These are phyloP conservation scores for Meyerozyma athensensis DNA, from an alignment of 1,139 yeast species.

Conservation along the genomic window DNA sequence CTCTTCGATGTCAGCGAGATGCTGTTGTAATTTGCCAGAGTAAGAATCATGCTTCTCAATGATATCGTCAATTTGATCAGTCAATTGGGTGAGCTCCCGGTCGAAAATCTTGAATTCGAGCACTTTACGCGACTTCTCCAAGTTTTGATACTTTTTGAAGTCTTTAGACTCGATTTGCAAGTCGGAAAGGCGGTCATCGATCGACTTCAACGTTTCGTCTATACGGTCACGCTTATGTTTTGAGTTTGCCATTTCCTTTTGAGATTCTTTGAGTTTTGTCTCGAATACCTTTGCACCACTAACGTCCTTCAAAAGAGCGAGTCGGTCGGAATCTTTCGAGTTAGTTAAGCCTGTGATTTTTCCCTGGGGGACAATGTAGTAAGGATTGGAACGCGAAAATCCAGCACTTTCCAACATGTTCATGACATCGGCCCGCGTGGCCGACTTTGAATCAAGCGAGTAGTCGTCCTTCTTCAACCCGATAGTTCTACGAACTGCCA, in stretches of 20 bases:
- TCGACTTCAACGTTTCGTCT: slow-evolving; percentile 65
- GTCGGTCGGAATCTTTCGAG: slow-evolving; percentile 79
- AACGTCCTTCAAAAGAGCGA: slow-evolving; percentile 78
- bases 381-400: slow-evolving; percentile 84
- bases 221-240: slow-evolving; percentile 67
- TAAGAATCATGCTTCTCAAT: slow-evolving; percentile 57
- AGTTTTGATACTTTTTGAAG: slow-evolving; percentile 59
- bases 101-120: slow-evolving; percentile 75
- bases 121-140: slow-evolving; percentile 66
- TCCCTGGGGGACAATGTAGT: slow-evolving; percentile 97
- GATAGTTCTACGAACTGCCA: slow-evolving; percentile 78
- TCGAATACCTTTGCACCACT: slow-evolving; percentile 96
- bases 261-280: slow-evolving; percentile 69
- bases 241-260: slow-evolving; percentile 73
- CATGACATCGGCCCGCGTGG: slow-evolving; percentile 78
- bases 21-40: slow-evolving; percentile 41
- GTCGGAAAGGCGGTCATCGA: slow-evolving; percentile 69
- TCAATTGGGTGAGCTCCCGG: slow-evolving; percentile 63
- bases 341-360: slow-evolving; percentile 80
- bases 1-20: slow-evolving; percentile 41
- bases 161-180: slow-evolving; percentile 79
- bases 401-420: slow-evolving; percentile 89
- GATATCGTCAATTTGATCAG: slow-evolving; percentile 53
- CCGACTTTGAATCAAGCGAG: slow-evolving; percentile 71
- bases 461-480: slow-evolving; percentile 91